phyloP scores from a whole-genome alignment of 106 monocot species.

The Dioscorea alata region DNA sequence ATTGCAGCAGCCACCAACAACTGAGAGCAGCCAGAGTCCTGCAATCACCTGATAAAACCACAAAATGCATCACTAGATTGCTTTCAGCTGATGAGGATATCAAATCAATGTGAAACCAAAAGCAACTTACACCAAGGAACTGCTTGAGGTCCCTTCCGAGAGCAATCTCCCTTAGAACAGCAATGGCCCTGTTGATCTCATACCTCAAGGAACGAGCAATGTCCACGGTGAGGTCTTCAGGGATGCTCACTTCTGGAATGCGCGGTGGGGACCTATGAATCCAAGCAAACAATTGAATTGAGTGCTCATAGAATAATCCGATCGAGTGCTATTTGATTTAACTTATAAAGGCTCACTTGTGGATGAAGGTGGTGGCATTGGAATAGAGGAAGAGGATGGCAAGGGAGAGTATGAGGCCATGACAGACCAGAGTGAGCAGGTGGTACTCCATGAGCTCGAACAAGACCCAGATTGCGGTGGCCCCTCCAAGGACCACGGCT shows the following conservation, averaged over 20 bases:
- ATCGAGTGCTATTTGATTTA: neutral
- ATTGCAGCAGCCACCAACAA: conserved; percentile 35
- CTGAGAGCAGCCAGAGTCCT: conserved; percentile 44
- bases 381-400: conserved; percentile 54
- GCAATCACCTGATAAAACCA: conserved; percentile 32
- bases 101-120: neutral
- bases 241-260: conserved; percentile 48
- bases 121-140: conserved; percentile 47
- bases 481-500: conserved; percentile 31
- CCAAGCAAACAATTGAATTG: neutral
- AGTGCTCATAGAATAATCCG: neutral
- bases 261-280: conserved; percentile 44
- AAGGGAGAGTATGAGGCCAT: conserved; percentile 36
- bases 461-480: conserved; percentile 66
- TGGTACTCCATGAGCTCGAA: conserved; percentile 72
- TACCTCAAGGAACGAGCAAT: conserved; percentile 39
- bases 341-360: conserved; percentile 29
- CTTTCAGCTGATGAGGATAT: neutral
- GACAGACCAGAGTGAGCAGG: conserved; percentile 55
- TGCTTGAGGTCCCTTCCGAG: conserved; percentile 46
- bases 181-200: conserved; percentile 47
- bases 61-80: neutral
- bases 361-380: conserved; percentile 51
- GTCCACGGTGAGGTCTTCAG: conserved; percentile 46
- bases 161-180: conserved; percentile 42